Percentiles rank a stretch among this genome's conserved stretches.
These are phyloP conservation scores for Amesomyces nigricolor DNA, from an alignment of 2,329 filamentous ascomycete species.

Conservation along the genomic window DNA sequence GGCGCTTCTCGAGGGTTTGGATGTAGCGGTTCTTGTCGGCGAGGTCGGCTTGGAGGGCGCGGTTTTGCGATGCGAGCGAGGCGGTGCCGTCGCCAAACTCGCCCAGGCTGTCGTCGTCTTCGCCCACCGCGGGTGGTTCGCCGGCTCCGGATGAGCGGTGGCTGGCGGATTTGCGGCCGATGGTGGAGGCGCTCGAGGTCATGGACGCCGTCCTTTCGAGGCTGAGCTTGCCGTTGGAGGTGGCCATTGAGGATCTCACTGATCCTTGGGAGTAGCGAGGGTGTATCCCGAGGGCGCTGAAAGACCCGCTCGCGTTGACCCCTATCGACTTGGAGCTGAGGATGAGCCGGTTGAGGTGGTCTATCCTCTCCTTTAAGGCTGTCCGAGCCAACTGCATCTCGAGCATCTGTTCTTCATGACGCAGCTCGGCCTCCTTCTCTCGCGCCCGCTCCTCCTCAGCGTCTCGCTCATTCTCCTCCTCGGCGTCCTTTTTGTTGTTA, in stretches of 20 bases:
- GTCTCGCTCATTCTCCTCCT: conserved; percentile 57
- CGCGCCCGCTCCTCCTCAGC: conserved; percentile 67
- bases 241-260: conserved; percentile 63
- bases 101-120: conserved; percentile 66
- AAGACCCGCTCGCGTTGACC: conserved; percentile 73
- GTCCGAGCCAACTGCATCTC: conserved; percentile 97
- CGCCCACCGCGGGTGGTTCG: conserved; percentile 35
- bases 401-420: conserved; percentile 94
- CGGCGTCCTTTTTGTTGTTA: conserved; percentile 56
- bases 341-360: conserved; percentile 92
- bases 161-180: conserved; percentile 48
- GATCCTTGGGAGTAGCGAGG: conserved; percentile 58
- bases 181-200: conserved; percentile 56
- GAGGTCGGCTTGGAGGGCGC: conserved; percentile 88
- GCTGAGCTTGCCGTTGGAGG: conserved; percentile 50
- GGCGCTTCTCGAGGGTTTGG: conserved; percentile 81
- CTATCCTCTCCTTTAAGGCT: conserved; percentile 92
- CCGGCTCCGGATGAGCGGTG: conserved; percentile 41
- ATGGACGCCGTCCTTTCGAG: conserved; percentile 63
- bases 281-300: conserved; percentile 61
- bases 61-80: conserved; percentile 75
- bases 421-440: conserved; percentile 74
- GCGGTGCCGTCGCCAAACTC: conserved; percentile 85
- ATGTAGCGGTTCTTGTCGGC: conserved; percentile 98
- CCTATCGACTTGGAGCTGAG: conserved; percentile 92